Base-by-base conservation (phyloP, 1,139 yeast species). In the Yamadazyma oceani region DNA sequence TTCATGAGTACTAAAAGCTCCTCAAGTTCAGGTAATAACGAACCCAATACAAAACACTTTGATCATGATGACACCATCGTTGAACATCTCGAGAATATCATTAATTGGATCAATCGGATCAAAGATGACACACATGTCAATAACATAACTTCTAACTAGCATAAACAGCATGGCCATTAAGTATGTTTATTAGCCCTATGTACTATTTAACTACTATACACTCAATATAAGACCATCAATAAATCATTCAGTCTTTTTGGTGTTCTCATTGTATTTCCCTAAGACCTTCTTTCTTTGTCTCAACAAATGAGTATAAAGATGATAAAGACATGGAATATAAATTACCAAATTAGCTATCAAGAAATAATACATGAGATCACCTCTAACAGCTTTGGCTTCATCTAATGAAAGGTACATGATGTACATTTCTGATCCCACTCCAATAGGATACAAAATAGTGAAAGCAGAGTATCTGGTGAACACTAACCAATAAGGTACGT, bases 251-350 rank as follows among this genome's bases (percentile, higher is more conserved):
- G 30, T 12, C 21, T 27, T 27, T 12, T 27, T 31, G 11, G 7
- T 31, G 36, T 37, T 50, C 42, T 49, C 50, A 39, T 19, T 37
- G 38, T 37, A 48, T 49, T 64, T 73, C 14, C 68, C 69, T 69
- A 82, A 69, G 3, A 77, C 83, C 67, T 81, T 83, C 60, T 65
- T 74, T 67, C 97, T 82, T 66, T 92, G 97, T 50, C 75, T 79
- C 55, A 92, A 73, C 96, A 92, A 92, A 59, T 94, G 92, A 13
- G 85, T 73, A 66, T 80, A 92, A 55, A 92, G 73, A 55, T 83
- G 77, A 59, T 87, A 89, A 58, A 90, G 80, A 0, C 97, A 96
- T 5, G 97, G 97, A 33, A 83, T 69, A 57, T 90, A 92, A 14
- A 83, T 71, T 29, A 78, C 60, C 63, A 92, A 70, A 37, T 78